These are phyloP conservation scores for Oryza officinalis DNA, from an alignment of 176 grass and related monocot genomes.

Conservation along the genomic window DNA sequence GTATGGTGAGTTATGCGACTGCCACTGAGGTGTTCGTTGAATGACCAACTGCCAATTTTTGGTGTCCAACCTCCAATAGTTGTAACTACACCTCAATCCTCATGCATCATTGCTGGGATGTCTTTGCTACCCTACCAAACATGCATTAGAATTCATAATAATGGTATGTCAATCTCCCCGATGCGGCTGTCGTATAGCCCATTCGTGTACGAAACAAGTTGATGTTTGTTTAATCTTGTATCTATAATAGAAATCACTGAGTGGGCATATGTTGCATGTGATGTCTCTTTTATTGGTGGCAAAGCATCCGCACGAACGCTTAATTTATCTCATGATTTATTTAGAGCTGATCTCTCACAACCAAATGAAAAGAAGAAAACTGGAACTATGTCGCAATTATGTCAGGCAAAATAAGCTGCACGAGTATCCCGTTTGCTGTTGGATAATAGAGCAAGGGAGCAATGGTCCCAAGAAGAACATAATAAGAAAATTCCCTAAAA, in stretches of 20 bases:
- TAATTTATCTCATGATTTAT: background rate
- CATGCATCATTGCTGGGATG: slow-evolving; percentile 22
- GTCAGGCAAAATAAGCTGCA: background rate
- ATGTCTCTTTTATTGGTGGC: background rate
- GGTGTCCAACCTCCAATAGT: slow-evolving; percentile 1
- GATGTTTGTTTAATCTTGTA: background rate
- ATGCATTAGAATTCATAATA: no score
- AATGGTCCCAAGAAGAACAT: background rate
- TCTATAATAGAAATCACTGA: background rate
- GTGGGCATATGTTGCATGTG: background rate
- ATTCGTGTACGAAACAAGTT: background rate
- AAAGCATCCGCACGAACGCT: background rate
- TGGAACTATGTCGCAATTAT: background rate
- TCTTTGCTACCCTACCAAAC: background rate
- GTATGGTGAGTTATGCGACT: background rate
- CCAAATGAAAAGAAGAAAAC: background rate
- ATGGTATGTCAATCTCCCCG: no score
- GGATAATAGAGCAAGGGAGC: background rate
- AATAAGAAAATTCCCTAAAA: background rate
- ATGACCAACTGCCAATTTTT: background rate
- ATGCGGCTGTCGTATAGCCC: background rate
- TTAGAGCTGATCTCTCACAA: background rate
- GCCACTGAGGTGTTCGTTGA: background rate
- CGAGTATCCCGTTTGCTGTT: background rate
- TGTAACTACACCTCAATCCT: slow-evolving; percentile 11